phyloP scores from a whole-genome alignment of 2,329 filamentous ascomycete genomes.

The Cladosporium sp. region DNA sequence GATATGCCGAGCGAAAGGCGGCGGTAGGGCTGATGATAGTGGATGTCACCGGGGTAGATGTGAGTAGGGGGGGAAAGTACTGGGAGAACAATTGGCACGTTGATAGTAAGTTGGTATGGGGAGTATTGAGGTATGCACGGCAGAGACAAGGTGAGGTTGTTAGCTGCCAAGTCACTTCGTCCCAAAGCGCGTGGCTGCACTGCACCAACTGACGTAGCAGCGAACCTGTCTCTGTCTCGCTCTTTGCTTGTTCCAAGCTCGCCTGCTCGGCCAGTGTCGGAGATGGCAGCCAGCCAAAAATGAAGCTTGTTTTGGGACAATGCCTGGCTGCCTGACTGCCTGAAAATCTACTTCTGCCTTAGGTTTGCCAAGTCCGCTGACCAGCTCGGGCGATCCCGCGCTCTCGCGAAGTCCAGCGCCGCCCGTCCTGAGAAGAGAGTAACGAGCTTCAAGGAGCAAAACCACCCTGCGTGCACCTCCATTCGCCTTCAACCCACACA shows the following conservation, averaged over 20 bases:
- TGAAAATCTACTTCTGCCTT: not conserved
- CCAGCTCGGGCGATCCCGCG: not conserved
- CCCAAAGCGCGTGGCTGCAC: not conserved
- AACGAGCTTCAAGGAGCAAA: conserved; percentile 7
- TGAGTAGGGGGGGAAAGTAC: not conserved
- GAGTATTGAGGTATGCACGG: too few species aligned
- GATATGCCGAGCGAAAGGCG: conserved; percentile 7
- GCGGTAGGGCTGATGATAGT: not conserved
- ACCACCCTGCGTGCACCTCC: conserved; percentile 14
- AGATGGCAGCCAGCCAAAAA: not conserved
- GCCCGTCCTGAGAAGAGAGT: conserved; percentile 11
- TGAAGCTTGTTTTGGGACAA: too few species aligned
- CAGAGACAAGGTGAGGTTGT: not conserved
- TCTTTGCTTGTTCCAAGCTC: not conserved
- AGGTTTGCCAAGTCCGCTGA: conserved; percentile 10
- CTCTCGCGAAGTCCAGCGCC: not conserved
- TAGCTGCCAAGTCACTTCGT: not conserved
- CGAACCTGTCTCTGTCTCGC: not conserved
- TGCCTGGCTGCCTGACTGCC: too few species aligned
- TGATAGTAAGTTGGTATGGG: too few species aligned
- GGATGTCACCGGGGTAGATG: not conserved
- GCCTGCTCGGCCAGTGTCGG: not conserved
- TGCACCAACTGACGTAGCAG: not conserved
- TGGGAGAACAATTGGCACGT: too few species aligned
- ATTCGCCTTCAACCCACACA: conserved; percentile 18